Conservation (phyloP, 345 rosid species). For the Pseudoturritis turrita region DNA sequence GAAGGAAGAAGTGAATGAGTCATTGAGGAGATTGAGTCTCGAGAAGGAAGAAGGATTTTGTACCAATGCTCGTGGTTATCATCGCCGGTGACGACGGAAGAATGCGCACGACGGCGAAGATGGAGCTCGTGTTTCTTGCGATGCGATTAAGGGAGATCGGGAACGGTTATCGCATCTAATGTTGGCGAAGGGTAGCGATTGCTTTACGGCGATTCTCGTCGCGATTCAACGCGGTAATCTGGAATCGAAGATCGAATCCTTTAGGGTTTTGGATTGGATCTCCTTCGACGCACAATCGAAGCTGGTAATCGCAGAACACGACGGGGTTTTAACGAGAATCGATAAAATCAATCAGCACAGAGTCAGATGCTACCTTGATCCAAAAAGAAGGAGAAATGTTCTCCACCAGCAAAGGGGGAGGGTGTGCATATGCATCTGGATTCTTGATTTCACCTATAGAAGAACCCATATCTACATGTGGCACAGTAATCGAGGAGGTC, state of each 20-base stretch:
- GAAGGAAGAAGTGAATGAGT: conserved; percentile 31
- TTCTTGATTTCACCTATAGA: too few species aligned
- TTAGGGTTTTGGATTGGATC: conserved; percentile 52
- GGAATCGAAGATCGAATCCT: conserved; percentile 51
- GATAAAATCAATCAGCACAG: conserved; percentile 36
- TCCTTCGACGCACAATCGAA: conserved; percentile 53
- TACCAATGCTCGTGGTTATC: conserved; percentile 47
- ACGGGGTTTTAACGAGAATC: conserved; percentile 46
- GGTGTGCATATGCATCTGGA: too few species aligned
- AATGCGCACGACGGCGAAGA: conserved; percentile 9
- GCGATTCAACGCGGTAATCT: conserved; percentile 44
- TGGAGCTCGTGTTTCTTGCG: conserved; percentile 36
- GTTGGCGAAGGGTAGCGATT: conserved; percentile 26
- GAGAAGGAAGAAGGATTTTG: conserved; percentile 38
- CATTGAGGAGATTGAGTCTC: conserved; percentile 26
- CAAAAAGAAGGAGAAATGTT: too few species aligned
- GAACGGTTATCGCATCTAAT: conserved; percentile 38
- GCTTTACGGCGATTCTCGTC: conserved; percentile 40
- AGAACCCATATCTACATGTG: too few species aligned
- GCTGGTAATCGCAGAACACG: conserved; percentile 47
- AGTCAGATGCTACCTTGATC: conserved; percentile 41
- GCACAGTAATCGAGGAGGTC: too few species aligned
- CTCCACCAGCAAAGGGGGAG: too few species aligned
- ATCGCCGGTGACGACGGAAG: conserved; percentile 25
- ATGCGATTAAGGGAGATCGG: conserved; percentile 33